phyloP scores from a whole-genome alignment of 331 rosid species.

The Malus hybrid region DNA sequence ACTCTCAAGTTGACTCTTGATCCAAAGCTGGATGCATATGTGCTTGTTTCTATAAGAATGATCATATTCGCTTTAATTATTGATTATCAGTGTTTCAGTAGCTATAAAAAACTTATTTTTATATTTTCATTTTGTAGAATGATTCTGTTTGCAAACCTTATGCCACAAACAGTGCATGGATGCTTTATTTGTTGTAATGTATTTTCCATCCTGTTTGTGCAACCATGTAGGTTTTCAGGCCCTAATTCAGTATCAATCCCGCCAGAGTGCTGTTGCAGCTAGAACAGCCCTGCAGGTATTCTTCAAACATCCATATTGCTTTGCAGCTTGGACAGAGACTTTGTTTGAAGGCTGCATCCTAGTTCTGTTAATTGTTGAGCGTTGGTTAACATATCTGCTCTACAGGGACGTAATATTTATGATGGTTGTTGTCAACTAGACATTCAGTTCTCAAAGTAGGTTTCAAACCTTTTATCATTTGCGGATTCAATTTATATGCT shows the following conservation, averaged over 20 bases:
- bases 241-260: constrained; percentile 72
- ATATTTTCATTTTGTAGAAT: not conserved
- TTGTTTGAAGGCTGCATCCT: constrained; percentile 12
- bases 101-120: not conserved
- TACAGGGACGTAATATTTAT: constrained; percentile 86
- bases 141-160: not conserved
- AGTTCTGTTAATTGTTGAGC: constrained; percentile 9
- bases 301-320: not conserved
- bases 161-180: constrained; percentile 6
- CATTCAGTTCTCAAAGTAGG: constrained; percentile 95
- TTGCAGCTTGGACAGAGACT: constrained; percentile 6
- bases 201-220: constrained; percentile 20
- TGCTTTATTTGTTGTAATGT: constrained; percentile 18
- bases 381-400: constrained; percentile 13
- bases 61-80: not conserved
- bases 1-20: constrained; percentile 15
- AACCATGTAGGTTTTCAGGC: constrained; percentile 82
- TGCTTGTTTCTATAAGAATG: constrained; percentile 15
- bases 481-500: not conserved
- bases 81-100: not conserved
- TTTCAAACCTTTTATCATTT: constrained; percentile 14
- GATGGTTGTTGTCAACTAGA: constrained; percentile 97
- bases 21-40: constrained; percentile 15
- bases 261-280: constrained; percentile 70
- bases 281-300: constrained; percentile 82